Evolutionary conservation across 768 basidiomycete genomes (phyloP), one percentile per base, ranked within the genome.

Genomic region (Tubosaeta sp.): DNA sequence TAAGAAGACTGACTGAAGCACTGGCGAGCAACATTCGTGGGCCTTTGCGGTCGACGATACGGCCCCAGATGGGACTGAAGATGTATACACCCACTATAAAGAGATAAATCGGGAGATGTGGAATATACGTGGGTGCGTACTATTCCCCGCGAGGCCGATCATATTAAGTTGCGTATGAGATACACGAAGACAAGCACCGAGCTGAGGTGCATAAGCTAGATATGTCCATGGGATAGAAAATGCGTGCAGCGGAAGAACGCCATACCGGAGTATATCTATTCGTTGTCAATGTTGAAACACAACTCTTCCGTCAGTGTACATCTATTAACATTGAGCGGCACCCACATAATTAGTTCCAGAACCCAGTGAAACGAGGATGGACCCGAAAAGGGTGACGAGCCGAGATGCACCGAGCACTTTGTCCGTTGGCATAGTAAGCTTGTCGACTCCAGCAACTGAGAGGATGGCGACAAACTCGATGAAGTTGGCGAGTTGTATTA

Each of bases 121-220:
- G 37, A 17, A 9, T 22, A 43, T 0, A 47, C n/a, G 29, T 26
- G 42, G 22, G 4, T 2, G 5, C 83, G 53, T 60, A 91, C 88
- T 63, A 60, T 87, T 91, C 17, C 83, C 87, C 2, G 84, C 86
- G 16, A 88, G 72, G 13, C 82, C 91, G n/a, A 95, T 79, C 29
- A 93, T 66, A 59, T 95, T 95, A 34, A 91, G 74, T 51, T 88
- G 81, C 0, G 92, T 95, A 50, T 94, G 88, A 4, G 81, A 79
- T 47, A 95, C 80, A 42, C 77, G 73, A 16, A 95, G 78, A 37
- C 83, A 80, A n/a, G 83, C 71, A 1, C 88, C 89, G 5, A 95
- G 78, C 65, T 95, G 92, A 0, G 94, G 91, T 2, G 88, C 83
- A 65, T 94, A 95, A n/a, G 91, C 92, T 85, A 54, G 52, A 37